phyloP scores from a whole-genome alignment of 2,329 filamentous ascomycete genomes.

The Davidsoniella virescens region DNA sequence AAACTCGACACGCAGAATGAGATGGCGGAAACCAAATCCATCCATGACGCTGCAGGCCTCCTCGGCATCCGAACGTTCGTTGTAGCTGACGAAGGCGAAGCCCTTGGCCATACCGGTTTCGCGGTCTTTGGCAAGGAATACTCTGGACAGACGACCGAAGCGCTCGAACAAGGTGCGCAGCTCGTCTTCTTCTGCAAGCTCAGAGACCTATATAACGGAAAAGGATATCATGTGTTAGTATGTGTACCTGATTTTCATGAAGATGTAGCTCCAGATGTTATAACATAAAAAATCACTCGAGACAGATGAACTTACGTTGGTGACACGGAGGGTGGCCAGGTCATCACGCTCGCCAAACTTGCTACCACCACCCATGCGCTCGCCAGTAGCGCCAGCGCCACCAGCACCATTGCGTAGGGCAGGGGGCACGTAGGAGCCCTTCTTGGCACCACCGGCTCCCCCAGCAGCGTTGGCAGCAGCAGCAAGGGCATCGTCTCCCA shows the following conservation, averaged over 20 bases:
- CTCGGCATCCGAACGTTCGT: constrained; percentile 74
- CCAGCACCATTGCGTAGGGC: constrained; percentile 61
- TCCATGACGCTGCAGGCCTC: constrained; percentile 97
- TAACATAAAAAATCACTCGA: neutral
- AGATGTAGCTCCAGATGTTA: neutral
- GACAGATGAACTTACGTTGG: constrained; percentile 55
- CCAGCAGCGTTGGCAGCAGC: constrained; percentile 26
- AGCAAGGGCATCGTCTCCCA: constrained; percentile 30
- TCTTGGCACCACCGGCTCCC: constrained; percentile 47
- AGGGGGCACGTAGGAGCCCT: constrained; percentile 82
- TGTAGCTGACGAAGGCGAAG: constrained; percentile 97
- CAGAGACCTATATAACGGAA: constrained; percentile 51
- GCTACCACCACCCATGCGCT: constrained; percentile 59
- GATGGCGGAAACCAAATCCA: constrained; percentile 77
- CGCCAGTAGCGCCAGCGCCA: constrained; percentile 44
- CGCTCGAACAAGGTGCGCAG: constrained; percentile 96
- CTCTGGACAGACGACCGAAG: constrained; percentile 88
- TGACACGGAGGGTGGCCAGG: constrained; percentile 87
- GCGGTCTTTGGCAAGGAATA: constrained; percentile 95
- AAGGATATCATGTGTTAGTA: neutral
- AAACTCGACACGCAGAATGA: constrained; percentile 77
- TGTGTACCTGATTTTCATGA: neutral
- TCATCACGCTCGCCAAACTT: constrained; percentile 93
- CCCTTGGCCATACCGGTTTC: constrained; percentile 95
- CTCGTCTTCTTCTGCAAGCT: constrained; percentile 92